Evolutionary conservation across 805 yeast species (phyloP), one percentile per base, ranked within the genome.

Genomic region (Candida germanica): DNA sequence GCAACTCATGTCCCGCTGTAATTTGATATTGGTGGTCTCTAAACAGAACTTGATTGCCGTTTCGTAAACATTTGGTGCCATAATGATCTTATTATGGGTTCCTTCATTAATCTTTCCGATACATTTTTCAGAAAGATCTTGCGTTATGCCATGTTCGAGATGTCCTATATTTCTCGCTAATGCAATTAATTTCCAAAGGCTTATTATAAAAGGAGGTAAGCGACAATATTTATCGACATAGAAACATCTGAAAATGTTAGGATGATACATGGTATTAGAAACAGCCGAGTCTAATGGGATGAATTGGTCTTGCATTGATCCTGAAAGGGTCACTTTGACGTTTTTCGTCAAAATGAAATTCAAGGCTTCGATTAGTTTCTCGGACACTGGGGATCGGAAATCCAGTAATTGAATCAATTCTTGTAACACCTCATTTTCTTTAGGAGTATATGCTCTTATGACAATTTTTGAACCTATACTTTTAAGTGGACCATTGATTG

Each of bases 311-410:
- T 53, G 50, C 3, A 54, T 40, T 6, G 62, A 39, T 3, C 64
- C 72, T 11, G 55, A 47, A 19, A 66, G 49, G 2, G 69, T 57
- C 6, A 67, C 43, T 36, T 66, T 67, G 20, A 61, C 68, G 36
- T 63, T 59, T 12, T 39, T 15, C 3, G 33, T 26, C 15, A 56
- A 37, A 24, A 66, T 44, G 5, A 29, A 30, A 38, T 64, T 42
- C n/a, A 44, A 20, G 18, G 55, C 42, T 6, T 42, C 40, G 14
- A 36, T 37, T 23, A 64, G 35, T 28, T 41, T 43, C 8, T 43
- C 30, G 9, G 59, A 48, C 12, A 38, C 30, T 3, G 38, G 26
- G 15, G 51, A 48, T 12, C 39, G 44, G 2, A 54, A 51, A 23
- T 53, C 50, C 39, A 53, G 63, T 9, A 58, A 44, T 14, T 64